Evolutionary conservation across 768 basidiomycete genomes (phyloP), one percentile per base, ranked within the genome.

Genomic region (Kwoniella newhampshirensis): DNA sequence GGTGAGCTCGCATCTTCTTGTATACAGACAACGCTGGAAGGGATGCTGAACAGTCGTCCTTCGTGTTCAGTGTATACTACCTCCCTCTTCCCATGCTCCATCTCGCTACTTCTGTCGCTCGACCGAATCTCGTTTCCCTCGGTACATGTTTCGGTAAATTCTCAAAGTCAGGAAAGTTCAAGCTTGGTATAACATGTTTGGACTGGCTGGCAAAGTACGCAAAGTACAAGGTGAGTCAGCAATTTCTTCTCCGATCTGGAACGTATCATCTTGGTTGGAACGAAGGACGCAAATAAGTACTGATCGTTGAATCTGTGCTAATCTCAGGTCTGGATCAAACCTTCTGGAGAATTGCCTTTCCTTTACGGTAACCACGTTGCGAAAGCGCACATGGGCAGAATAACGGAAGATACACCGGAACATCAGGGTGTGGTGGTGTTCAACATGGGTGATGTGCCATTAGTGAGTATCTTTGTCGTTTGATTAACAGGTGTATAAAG

Each of bases 331-430:
- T 99, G 96, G 96, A 91, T 99, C 75, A 99, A 99, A 77, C 87
- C 93, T 23, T 94, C 98, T 64, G 96, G 96, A 71, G 96, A 99
- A 79, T 94, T 99, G 87, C 96, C 96, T 1, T 99, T 94, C 82
- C 79, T 99, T 35, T 99, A 99, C 71, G 96, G 96, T 54, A 99
- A 99, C 74, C 93, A 99, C 79, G 87, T 98, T 57, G 84, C 97
- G 62, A 99, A 98, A 78, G 96, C 96, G 8, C 96, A 99, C 78
- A 81, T 99, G n/a, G 96, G 96, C 17, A 84, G 94, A 58, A 97
- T 98, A 75, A 97, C 96, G 45, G 96, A 99, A 75, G 96, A 99
- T 71, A 94, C 93, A 2, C 93, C 94, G 11, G 96, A 99, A 72
- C 94, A 99, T 74, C 96, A 98, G 74, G 96, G 96, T 43, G 96